Evolutionary conservation across 2,329 filamentous ascomycete species (phyloP).

Genomic region (Pseudocercospora musae): DNA sequence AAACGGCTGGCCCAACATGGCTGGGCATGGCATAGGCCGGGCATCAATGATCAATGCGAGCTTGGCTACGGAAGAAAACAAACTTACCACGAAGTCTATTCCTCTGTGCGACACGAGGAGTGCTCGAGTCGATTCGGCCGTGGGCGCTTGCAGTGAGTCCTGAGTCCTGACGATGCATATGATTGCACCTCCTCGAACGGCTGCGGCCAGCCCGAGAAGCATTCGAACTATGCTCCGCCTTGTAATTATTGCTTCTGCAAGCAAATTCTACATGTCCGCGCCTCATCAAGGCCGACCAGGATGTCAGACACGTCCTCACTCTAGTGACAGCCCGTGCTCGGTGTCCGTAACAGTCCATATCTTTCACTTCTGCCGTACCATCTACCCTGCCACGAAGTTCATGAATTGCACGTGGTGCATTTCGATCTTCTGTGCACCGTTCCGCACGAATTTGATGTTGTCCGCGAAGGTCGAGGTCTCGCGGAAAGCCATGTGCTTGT

Average conservation of each 20-base stretch:
- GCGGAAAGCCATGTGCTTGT: conserved; percentile 48
- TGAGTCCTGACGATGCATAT: too few species aligned
- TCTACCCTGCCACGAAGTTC: conserved; percentile 23
- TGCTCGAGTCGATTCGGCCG: not conserved
- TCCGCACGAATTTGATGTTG: conserved; percentile 42
- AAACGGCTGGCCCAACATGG: not conserved
- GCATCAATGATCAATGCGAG: not conserved
- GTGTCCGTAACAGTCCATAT: not conserved
- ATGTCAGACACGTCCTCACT: not conserved
- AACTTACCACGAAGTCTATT: not conserved
- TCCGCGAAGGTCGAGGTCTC: conserved; percentile 46
- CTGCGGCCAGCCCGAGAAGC: not conserved
- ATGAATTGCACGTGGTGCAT: conserved; percentile 47
- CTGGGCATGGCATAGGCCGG: not conserved
- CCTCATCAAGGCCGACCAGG: not conserved
- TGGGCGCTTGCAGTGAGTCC: not conserved
- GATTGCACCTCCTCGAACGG: not conserved
- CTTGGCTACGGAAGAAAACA: not conserved
- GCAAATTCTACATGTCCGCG: too few species aligned
- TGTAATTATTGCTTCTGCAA: not conserved
- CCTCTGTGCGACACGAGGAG: not conserved
- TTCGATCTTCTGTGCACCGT: conserved; percentile 42
- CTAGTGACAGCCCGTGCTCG: not conserved
- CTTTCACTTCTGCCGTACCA: not conserved
- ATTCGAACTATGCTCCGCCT: not conserved